Percentiles rank a stretch among this genome's conserved stretches.
Evolutionary conservation across 768 basidiomycete genomes (phyloP).

Genomic region (Russula virescens): DNA sequence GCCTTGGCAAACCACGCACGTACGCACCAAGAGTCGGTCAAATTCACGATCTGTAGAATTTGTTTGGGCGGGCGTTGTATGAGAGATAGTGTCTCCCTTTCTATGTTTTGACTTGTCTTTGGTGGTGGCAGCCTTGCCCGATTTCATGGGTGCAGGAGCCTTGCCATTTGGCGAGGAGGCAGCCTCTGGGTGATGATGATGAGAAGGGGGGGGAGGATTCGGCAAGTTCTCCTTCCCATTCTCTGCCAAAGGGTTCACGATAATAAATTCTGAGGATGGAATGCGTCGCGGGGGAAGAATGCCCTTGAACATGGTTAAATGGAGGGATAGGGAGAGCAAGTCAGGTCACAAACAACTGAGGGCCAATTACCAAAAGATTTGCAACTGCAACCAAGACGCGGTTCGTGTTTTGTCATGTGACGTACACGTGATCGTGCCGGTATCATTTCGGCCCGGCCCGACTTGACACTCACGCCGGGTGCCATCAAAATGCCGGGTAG

Average conservation of each 20-base stretch:
- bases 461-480: too few relatives aligned
- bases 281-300: conserved; percentile 67
- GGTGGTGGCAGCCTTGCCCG: conserved; percentile 36
- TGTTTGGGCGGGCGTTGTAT: conserved; percentile 30
- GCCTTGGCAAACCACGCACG: too few relatives aligned
- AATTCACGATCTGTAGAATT: conserved; percentile 63
- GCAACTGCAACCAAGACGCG: conserved; percentile 6
- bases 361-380: not conserved
- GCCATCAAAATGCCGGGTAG: not conserved
- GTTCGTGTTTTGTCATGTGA: conserved; percentile 24
- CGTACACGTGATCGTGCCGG: conserved; percentile 11
- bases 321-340: not conserved
- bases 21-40: conserved; percentile 70
- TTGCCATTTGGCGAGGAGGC: conserved; percentile 24
- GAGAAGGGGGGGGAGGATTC: conserved; percentile 24
- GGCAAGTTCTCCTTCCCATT: conserved; percentile 62
- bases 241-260: conserved; percentile 51
- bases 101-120: conserved; percentile 40
- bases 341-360: too few relatives aligned
- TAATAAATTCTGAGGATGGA: conserved; percentile 64
- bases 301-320: conserved; percentile 70
- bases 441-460: too few relatives aligned
- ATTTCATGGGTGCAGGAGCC: conserved; percentile 27
- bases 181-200: conserved; percentile 21
- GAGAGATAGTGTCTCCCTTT: conserved; percentile 27